Base-by-base conservation (phyloP, 495 filamentous ascomycete genomes). In the Rhypophila decipiens region DNA sequence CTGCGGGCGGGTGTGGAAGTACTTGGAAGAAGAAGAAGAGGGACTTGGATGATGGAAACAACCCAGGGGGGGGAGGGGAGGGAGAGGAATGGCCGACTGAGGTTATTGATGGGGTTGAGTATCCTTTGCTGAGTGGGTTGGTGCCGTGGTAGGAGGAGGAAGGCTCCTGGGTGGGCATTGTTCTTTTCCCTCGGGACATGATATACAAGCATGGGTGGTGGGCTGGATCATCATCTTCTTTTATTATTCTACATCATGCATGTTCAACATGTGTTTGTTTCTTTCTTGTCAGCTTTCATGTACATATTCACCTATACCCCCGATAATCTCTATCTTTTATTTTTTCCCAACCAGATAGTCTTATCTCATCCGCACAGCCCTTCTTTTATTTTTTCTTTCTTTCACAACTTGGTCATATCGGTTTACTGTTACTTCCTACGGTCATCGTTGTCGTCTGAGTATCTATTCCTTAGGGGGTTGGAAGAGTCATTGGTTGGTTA, bases 31-130 rank as follows among this genome's bases (percentile, higher is more conserved):
- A 27, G 46, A 47, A 10, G 42, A 24, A 4, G 51, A 47, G 2
- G 27, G 18, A 24, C 35, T 33, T 4, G 50, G 35, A 53, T 33
- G 48, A 49, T n/a, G n/a, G n/a, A n/a, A n/a, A n/a, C n/a, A n/a
- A n/a, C n/a, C n/a, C n/a, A n/a, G n/a, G n/a, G n/a, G n/a, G n/a
- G 5, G 39, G 50, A 9, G 52, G 46, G n/a, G 40, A 50, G 18
- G 42, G 41, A 17, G 50, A 55, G 24, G 42, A 22, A 18, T 23
- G 8, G 46, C 31, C 57, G 39, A 66, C 60, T 10, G 66, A 72
- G 48, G 42, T 61, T 4, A 68, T 70, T 31, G 65, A 71, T 44
- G 68, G 68, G 22, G 61, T 48, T 13, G 64, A 66, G 51, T 73
- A 71, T 54, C 70, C 70, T 18, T 44, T 61, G 43, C 41, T 71